phyloP scores from a whole-genome alignment of 148 eudicot species.

The Spergularia bocconei region DNA sequence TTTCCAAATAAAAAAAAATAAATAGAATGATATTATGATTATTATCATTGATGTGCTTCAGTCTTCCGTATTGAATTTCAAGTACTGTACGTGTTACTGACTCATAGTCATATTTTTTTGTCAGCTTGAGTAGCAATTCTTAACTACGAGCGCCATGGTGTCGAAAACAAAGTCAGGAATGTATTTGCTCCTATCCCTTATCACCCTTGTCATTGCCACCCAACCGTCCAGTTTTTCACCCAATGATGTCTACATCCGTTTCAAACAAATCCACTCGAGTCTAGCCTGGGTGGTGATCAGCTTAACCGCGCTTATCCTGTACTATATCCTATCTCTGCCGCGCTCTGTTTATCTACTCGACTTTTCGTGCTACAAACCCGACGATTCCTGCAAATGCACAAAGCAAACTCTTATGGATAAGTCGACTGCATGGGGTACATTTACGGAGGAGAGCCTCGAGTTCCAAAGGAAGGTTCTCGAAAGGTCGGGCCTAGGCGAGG shows the following conservation, averaged over 20 bases:
- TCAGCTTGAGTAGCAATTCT: no score
- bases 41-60: no score
- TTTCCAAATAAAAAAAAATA: no score
- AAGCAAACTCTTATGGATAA: not conserved
- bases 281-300: not conserved
- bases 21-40: no score
- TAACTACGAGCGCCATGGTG: no score
- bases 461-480: constrained; percentile 17
- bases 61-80: no score
- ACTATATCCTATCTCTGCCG: constrained; percentile 5
- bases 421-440: not conserved
- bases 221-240: not conserved
- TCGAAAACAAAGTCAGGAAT: no score
- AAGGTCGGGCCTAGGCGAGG: constrained; percentile 18
- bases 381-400: constrained; percentile 1
- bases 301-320: not conserved
- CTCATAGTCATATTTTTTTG: no score
- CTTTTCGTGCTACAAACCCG: constrained; percentile 22
- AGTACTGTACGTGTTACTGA: no score
- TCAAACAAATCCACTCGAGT: not conserved
- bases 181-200: no score
- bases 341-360: constrained; percentile 17
- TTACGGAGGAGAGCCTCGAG: constrained; percentile 13
- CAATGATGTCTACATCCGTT: not conserved
- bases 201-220: no score